These are phyloP conservation scores for Agrocybe pediades DNA, from an alignment of 768 basidiomycete species.

Conservation along the genomic window DNA sequence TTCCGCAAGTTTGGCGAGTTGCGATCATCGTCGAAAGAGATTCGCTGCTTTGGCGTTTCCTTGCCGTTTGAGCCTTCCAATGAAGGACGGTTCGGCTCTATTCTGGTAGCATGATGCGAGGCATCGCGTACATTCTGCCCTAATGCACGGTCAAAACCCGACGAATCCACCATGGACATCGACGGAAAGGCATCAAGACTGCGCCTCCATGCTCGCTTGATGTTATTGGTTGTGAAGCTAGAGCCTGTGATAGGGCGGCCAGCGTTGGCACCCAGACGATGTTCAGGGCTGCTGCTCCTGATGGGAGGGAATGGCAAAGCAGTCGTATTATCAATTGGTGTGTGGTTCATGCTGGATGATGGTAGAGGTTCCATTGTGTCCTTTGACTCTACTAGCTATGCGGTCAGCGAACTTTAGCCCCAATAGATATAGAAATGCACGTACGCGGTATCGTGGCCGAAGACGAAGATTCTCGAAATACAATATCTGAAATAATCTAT, in stretches of 20 bases:
- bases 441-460: not conserved
- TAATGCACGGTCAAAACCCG: constrained; percentile 20
- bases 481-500: not conserved
- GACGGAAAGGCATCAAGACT: constrained; percentile 46
- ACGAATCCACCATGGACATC: constrained; percentile 33
- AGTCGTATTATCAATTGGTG: constrained; percentile 11
- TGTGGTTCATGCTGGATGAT: constrained; percentile 8
- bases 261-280: not conserved
- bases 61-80: constrained; percentile 32
- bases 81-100: constrained; percentile 2
- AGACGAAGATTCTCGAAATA: not conserved
- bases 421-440: not conserved
- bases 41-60: constrained; percentile 50
- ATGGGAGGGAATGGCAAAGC: constrained; percentile 3
- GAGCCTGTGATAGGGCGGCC: not conserved
- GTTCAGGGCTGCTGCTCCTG: not conserved
- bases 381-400: not conserved
- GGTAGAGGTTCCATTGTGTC: not conserved
- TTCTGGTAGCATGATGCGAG: constrained; percentile 13
- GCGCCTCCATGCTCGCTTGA: constrained; percentile 34
- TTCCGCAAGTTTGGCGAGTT: constrained; percentile 39
- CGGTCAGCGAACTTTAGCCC: not conserved
- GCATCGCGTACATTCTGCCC: constrained; percentile 3
- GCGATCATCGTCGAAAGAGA: constrained; percentile 56
- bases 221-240: constrained; percentile 17